A percentile compares a stretch with the other conserved stretches of the same genome.
Conservation (phyloP, 768 basidiomycete species). For the Pholiota microspora region DNA sequence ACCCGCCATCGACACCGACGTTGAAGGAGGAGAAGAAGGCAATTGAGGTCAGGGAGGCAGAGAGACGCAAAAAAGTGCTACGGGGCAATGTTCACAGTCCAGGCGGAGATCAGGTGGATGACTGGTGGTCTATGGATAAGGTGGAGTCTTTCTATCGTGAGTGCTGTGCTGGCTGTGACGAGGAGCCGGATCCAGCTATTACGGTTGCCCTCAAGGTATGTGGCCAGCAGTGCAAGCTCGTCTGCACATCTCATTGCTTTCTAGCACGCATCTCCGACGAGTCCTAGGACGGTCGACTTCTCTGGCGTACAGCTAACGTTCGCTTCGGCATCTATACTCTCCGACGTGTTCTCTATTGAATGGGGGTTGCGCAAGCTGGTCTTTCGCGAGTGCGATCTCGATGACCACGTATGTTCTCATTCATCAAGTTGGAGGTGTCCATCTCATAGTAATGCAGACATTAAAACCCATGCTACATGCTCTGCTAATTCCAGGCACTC, state of each 20-base stretch:
- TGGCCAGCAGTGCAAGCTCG: slow-evolving; percentile 7
- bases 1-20: slow-evolving; percentile 78
- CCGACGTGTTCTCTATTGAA: slow-evolving; percentile 90
- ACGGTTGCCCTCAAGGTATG: slow-evolving; percentile 70
- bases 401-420: slow-evolving; percentile 61
- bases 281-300: slow-evolving; percentile 75
- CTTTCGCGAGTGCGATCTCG: slow-evolving; percentile 84
- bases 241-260: slow-evolving; percentile 3
- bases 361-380: slow-evolving; percentile 89
- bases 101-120: slow-evolving; percentile 37
- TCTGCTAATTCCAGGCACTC: slow-evolving; percentile 75
- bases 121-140: slow-evolving; percentile 85
- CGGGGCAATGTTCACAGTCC: slow-evolving; percentile 46
- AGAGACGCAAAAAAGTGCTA: slow-evolving; percentile 65
- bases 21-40: slow-evolving; percentile 79
- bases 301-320: slow-evolving; percentile 74
- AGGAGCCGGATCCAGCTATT: slow-evolving; percentile 61
- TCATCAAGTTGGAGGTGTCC: not conserved
- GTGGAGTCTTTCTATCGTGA: slow-evolving; percentile 87
- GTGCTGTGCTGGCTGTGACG: slow-evolving; percentile 78
- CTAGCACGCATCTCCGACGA: slow-evolving; percentile 50
- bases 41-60: slow-evolving; percentile 74
- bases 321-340: slow-evolving; percentile 72
- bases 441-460: slow-evolving; percentile 40
- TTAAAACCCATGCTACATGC: slow-evolving; percentile 91